Base-by-base conservation (phyloP, 2,329 filamentous ascomycete genomes). In the Beauveria caledonica region DNA sequence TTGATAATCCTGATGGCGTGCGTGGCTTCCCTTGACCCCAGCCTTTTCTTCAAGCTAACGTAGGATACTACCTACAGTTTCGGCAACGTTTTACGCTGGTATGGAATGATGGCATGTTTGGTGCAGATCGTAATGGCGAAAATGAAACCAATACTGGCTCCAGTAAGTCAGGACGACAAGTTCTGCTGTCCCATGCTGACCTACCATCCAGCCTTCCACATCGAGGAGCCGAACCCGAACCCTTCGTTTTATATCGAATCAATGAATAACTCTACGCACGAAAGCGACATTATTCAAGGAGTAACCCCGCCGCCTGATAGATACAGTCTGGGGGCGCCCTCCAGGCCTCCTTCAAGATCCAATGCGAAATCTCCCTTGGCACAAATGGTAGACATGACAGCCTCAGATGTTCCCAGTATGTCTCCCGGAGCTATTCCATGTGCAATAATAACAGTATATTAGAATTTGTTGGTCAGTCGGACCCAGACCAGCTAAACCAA, bases 341-440 rank as follows among this genome's bases (percentile, higher is more conserved):
- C 85, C 19, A 77, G 84, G 60, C 85, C 85, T n/a, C 85, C 85
- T 1, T 87, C 85, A 23, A 75, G 84, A 70, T 76, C 80, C 49
- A 81, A 80, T 62, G 79, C 79, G 64, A 77, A 77, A 66, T 86
- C 84, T 39, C 83, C 84, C 9, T 69, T 85, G 62, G 76, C 78
- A 69, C 80, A 73, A 65, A 72, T 81, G 63, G 72, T 78, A 64
- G 78, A 83, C 57, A 78, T 79, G 73, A 74, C 74, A 60, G 71
- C 74, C 27, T 70, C 72, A 57, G 72, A 76, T 58, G 70, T 72
- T 64, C 69, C 76, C 64, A 77, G 76, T 79, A 63, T 54, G 42
- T 21, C 8, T 2, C 5, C 17, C 13, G 29, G 15, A 13, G 10
- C 29, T 19, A 5, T 6, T 13, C 7, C 9, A 8, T 42, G 9